Conservation (phyloP, 495 filamentous ascomycete genomes). For the Clohesyomyces aquaticus region DNA sequence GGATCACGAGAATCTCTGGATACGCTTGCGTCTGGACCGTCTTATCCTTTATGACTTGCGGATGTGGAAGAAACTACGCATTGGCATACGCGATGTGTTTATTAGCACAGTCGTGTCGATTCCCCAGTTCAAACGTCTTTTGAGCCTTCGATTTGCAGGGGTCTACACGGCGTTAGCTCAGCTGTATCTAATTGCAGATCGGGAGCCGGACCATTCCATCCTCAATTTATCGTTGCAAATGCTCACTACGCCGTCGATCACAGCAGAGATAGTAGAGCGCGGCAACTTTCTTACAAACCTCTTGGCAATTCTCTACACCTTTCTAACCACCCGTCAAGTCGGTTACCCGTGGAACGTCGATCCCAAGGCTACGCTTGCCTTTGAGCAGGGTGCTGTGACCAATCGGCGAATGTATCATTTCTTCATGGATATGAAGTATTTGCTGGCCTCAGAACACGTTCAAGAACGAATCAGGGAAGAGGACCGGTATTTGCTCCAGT, state of each 20-base stretch:
- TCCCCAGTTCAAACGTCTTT: conserved; percentile 93
- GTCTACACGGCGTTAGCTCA: conserved; percentile 93
- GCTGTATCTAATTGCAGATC: conserved; percentile 92
- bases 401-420: conserved; percentile 97
- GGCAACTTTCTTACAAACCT: conserved; percentile 97
- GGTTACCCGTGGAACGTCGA: conserved; percentile 87
- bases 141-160: conserved; percentile 88
- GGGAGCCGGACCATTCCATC: conserved; percentile 97
- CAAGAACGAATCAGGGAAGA: conserved; percentile 80
- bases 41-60: conserved; percentile 94
- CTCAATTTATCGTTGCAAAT: conserved; percentile 96
- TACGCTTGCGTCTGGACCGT: conserved; percentile 90
- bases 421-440: conserved; percentile 88
- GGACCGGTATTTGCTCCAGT: conserved; percentile 85
- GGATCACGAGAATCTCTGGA: conserved; percentile 79
- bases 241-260: conserved; percentile 94
- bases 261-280: conserved; percentile 86
- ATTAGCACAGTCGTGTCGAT: conserved; percentile 95
- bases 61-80: conserved; percentile 93
- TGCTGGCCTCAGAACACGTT: conserved; percentile 84
- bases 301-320: conserved; percentile 95
- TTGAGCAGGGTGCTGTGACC: conserved; percentile 89
- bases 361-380: conserved; percentile 79
- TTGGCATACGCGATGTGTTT: conserved; percentile 88
- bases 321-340: conserved; percentile 92